Evolutionary conservation across 2,329 filamentous ascomycete species (phyloP).

Genomic region (Xylaria hypoxylon): DNA sequence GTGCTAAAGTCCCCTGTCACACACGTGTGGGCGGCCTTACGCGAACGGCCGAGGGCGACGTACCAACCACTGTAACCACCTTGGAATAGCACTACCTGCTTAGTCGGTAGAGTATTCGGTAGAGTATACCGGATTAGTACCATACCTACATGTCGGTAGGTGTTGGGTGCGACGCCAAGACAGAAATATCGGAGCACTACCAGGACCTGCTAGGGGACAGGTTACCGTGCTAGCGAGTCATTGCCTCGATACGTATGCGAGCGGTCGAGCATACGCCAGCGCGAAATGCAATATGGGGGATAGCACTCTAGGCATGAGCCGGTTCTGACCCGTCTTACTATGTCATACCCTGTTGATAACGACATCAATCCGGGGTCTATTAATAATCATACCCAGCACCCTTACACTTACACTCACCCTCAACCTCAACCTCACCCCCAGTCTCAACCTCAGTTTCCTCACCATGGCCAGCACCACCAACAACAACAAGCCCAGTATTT

Average conservation of each 20-base stretch:
- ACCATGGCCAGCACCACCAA: constrained; percentile 29
- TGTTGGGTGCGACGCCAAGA: constrained; percentile 22
- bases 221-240: not conserved
- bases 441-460: constrained; percentile 12
- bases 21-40: constrained; percentile 5
- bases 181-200: not conserved
- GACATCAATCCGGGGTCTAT: constrained; percentile 29
- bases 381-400: constrained; percentile 37
- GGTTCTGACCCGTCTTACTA: constrained; percentile 36
- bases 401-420: constrained; percentile 26
- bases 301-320: constrained; percentile 29
- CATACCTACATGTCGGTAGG: too few relatives aligned
- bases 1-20: constrained; percentile 15
- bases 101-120: too few relatives aligned
- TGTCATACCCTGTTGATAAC: constrained; percentile 36
- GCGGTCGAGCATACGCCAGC: constrained; percentile 5
- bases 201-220: not conserved
- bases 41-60: constrained; percentile 12
- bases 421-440: constrained; percentile 9
- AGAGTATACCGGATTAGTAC: too few relatives aligned
- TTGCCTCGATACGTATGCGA: constrained; percentile 18
- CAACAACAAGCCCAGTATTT: constrained; percentile 22
- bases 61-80: constrained; percentile 7
- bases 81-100: not conserved
- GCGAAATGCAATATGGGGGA: constrained; percentile 33